These are phyloP conservation scores for Diphasiastrum complanatum DNA, from an alignment of 83 land plant genomes.

Conservation along the genomic window DNA sequence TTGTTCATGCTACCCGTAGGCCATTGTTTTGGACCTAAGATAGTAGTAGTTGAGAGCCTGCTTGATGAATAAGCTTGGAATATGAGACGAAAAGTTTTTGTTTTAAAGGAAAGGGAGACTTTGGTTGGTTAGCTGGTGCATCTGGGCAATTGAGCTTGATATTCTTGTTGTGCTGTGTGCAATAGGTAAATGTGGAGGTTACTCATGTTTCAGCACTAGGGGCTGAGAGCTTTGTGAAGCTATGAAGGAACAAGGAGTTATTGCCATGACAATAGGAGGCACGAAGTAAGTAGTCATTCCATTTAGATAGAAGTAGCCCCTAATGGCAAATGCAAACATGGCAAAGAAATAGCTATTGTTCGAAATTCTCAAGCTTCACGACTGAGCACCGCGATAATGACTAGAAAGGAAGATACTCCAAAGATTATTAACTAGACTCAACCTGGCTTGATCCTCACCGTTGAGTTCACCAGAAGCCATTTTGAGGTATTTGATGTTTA, in stretches of 20 bases:
- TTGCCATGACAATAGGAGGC: constrained; percentile 30
- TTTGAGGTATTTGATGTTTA: too few relatives aligned
- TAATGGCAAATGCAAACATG: not conserved
- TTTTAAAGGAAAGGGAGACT: too few relatives aligned
- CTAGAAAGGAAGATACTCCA: constrained; percentile 2
- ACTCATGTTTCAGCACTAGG: constrained; percentile 32
- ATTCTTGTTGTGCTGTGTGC: not conserved
- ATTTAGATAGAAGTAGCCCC: not conserved
- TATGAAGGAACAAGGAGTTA: constrained; percentile 55
- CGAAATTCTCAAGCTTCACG: too few relatives aligned
- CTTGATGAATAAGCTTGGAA: too few relatives aligned
- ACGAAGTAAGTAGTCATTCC: constrained; percentile 11
- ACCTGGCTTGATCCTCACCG: too few relatives aligned
- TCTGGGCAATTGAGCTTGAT: not conserved
- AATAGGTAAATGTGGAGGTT: constrained; percentile 51
- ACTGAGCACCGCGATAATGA: too few relatives aligned
- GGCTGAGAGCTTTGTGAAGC: constrained; percentile 43
- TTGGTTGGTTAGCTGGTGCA: not conserved
- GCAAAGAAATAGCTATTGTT: not conserved
- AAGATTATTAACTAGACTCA: too few relatives aligned
- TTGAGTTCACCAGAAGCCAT: too few relatives aligned
- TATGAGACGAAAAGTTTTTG: too few relatives aligned
- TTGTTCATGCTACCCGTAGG: too few relatives aligned
- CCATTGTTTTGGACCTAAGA: too few relatives aligned
- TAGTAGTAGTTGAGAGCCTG: too few relatives aligned